A percentile compares a stretch with the other conserved stretches of the same genome.
Evolutionary conservation across 805 yeast genomes (phyloP).

Genomic region (Pichia phayaonensis): DNA sequence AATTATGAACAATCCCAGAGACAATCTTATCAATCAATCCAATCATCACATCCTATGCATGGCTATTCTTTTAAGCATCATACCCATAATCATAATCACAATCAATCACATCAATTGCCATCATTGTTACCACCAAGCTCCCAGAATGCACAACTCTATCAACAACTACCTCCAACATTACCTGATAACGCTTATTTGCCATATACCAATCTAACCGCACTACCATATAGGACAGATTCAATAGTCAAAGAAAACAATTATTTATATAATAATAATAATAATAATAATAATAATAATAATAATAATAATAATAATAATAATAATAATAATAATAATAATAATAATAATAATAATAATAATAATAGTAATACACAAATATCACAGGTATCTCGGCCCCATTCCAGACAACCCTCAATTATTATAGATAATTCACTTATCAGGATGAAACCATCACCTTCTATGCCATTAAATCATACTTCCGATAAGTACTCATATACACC

Average conservation of each 20-base stretch:
- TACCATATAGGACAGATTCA: background rate
- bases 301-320: background rate
- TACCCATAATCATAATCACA: background rate
- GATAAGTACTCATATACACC: background rate
- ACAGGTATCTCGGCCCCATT: background rate
- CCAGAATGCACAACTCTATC: background rate
- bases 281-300: too few relatives aligned
- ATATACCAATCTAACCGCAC: background rate
- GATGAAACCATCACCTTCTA: background rate
- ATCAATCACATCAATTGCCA: background rate
- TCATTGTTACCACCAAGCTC: background rate
- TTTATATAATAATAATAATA: background rate
- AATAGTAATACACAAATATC: background rate
- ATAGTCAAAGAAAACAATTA: background rate
- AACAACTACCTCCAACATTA: background rate
- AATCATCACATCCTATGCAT: background rate
- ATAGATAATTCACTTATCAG: background rate
- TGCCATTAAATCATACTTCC: background rate
- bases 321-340: background rate
- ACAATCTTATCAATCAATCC: background rate
- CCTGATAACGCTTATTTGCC: background rate
- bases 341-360: background rate
- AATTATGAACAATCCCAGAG: background rate
- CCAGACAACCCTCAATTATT: background rate
- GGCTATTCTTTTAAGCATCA: background rate